phyloP scores from a whole-genome alignment of 2,329 filamentous ascomycete genomes.

The Parastagonospora nodorum region DNA sequence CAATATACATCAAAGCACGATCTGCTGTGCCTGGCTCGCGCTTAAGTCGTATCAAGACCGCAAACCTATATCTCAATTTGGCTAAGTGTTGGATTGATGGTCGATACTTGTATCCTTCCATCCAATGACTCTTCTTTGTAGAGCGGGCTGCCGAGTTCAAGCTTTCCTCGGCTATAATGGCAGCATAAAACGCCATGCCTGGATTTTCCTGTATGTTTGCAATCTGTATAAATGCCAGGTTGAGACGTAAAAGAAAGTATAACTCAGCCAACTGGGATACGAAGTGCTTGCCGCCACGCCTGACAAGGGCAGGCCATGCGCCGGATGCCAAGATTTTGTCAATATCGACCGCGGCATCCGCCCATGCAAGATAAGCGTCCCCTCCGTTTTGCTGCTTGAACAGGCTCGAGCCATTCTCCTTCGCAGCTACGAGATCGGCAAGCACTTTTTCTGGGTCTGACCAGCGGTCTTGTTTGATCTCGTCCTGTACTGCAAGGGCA shows the following conservation, averaged over 20 bases:
- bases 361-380: constrained; percentile 11
- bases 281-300: constrained; percentile 11
- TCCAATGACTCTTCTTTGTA: constrained; percentile 11
- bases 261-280: constrained; percentile 13
- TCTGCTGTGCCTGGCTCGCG: neutral
- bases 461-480: constrained; percentile 12
- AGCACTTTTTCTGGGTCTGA: constrained; percentile 13
- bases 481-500: constrained; percentile 8
- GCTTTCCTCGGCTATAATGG: constrained; percentile 3
- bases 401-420: constrained; percentile 12
- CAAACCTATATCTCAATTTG: constrained; percentile 12
- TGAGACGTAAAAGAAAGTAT: constrained; percentile 22
- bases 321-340: constrained; percentile 7
- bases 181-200: neutral
- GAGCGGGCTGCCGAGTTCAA: constrained; percentile 2
- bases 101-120: constrained; percentile 6
- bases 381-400: constrained; percentile 5
- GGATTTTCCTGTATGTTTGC: constrained; percentile 1
- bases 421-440: constrained; percentile 6
- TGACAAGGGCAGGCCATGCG: constrained; percentile 13
- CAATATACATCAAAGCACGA: constrained; percentile 1
- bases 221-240: constrained; percentile 15
- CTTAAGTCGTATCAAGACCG: constrained; percentile 8
- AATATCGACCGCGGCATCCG: constrained; percentile 15
- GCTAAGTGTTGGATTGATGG: constrained; percentile 8